Conservation (phyloP, 2,329 filamentous ascomycete species). For the Rutstroemia sp. region DNA sequence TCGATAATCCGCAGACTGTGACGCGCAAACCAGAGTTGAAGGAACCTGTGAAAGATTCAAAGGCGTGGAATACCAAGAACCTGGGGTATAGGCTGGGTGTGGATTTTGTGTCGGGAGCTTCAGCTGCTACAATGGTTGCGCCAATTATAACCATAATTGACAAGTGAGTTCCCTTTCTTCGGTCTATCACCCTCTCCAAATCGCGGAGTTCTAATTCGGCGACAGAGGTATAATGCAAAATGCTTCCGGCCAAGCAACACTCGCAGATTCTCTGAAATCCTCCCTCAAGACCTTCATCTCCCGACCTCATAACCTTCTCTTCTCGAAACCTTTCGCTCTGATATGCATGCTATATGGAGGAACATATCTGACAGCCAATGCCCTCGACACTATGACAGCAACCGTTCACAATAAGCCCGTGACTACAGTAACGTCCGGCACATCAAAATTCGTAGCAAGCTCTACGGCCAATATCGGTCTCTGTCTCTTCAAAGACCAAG, state of each 20-base stretch:
- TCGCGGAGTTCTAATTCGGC: slow-evolving; percentile 14
- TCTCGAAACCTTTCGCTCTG: slow-evolving; percentile 60
- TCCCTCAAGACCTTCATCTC: slow-evolving; percentile 50
- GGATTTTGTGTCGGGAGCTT: slow-evolving; percentile 61
- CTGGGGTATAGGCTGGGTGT: slow-evolving; percentile 58
- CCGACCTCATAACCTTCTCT: slow-evolving; percentile 53
- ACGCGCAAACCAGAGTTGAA: slow-evolving; percentile 5
- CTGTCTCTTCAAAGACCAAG: slow-evolving; percentile 83
- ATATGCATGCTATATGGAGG: slow-evolving; percentile 74
- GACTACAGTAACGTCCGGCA: slow-evolving; percentile 61
- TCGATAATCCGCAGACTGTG: slow-evolving; percentile 6
- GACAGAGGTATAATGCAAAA: slow-evolving; percentile 71
- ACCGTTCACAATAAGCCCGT: slow-evolving; percentile 53
- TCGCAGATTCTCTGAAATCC: slow-evolving; percentile 50
- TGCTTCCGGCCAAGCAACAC: slow-evolving; percentile 59
- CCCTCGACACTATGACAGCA: slow-evolving; percentile 71
- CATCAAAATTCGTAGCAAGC: slow-evolving; percentile 74
- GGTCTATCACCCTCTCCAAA: slow-evolving; percentile 3
- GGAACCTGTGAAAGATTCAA: slow-evolving; percentile 14
- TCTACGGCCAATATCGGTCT: slow-evolving; percentile 76
- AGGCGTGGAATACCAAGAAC: slow-evolving; percentile 68
- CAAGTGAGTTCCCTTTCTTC: slow-evolving; percentile 44
- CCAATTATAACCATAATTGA: slow-evolving; percentile 85
- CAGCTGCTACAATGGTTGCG: slow-evolving; percentile 69
- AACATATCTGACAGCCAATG: slow-evolving; percentile 85